phyloP scores from a whole-genome alignment of 768 basidiomycete species.

The Hypsizygus marmoreus region DNA sequence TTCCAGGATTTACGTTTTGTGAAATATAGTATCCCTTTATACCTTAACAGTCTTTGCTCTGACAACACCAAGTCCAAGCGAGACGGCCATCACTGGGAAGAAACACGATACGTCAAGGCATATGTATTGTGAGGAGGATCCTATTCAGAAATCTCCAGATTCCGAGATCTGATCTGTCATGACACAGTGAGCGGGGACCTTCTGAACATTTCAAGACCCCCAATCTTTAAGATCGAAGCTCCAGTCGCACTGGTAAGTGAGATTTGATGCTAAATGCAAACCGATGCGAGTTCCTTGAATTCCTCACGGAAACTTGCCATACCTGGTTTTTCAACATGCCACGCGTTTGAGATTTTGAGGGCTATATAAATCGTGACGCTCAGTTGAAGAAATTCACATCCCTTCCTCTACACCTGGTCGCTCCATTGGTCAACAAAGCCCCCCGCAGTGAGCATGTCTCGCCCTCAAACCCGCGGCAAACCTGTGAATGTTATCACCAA shows the following conservation, averaged over 20 bases:
- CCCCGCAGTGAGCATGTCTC: neutral
- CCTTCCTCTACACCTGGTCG: no score
- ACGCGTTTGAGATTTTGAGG: no score
- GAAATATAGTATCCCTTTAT: conserved; percentile 21
- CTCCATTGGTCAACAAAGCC: neutral
- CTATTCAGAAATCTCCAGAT: neutral
- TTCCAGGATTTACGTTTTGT: conserved; percentile 19
- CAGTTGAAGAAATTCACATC: no score
- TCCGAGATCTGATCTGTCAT: conserved; percentile 8
- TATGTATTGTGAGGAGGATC: conserved; percentile 10
- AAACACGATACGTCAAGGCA: neutral
- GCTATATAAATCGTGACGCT: no score
- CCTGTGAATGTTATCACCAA: conserved; percentile 27
- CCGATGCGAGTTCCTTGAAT: neutral
- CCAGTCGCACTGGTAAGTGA: no score
- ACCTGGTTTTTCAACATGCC: neutral
- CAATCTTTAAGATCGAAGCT: no score
- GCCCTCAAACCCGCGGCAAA: conserved; percentile 6
- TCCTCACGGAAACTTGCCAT: neutral
- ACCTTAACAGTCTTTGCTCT: conserved; percentile 1
- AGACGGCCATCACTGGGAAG: neutral
- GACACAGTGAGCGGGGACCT: conserved; percentile 3
- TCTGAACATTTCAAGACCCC: no score
- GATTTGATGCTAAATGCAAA: no score
- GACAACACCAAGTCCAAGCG: neutral